Conservation (phyloP, 306 rosid species). For the Geum urbanum region DNA sequence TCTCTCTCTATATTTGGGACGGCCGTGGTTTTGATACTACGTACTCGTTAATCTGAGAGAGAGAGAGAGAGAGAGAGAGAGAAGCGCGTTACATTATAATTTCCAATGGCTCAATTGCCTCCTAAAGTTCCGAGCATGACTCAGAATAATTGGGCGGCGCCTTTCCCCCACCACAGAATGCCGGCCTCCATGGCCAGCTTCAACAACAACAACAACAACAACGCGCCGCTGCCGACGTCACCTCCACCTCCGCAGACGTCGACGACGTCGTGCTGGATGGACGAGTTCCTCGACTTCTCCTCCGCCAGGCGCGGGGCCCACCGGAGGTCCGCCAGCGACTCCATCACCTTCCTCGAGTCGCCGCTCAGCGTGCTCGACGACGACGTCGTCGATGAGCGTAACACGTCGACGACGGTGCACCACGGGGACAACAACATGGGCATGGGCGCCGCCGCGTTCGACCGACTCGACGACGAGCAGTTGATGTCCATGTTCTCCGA, state of each 20-base stretch:
- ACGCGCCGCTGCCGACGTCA: slow-evolving; percentile 3
- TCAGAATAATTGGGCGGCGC: slow-evolving; percentile 55
- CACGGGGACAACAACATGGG: slow-evolving; percentile 13
- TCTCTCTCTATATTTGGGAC: slow-evolving; percentile 12
- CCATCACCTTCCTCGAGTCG: slow-evolving; percentile 67
- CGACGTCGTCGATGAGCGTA: neutral
- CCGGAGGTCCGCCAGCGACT: slow-evolving; percentile 77
- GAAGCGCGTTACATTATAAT: too few species aligned
- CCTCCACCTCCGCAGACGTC: slow-evolving; percentile 12
- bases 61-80: too few species aligned
- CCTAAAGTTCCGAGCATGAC: slow-evolving; percentile 82
- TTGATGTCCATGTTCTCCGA: slow-evolving; percentile 84
- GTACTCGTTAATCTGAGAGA: too few species aligned
- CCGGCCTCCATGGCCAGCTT: slow-evolving; percentile 39
- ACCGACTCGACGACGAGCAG: slow-evolving; percentile 75
- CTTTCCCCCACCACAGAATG: slow-evolving; percentile 43
- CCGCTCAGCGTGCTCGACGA: slow-evolving; percentile 33
- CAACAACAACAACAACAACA: neutral
- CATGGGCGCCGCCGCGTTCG: slow-evolving; percentile 34
- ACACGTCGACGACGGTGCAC: neutral
- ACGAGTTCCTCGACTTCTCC: slow-evolving; percentile 88
- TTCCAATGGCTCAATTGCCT: slow-evolving; percentile 84
- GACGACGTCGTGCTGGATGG: slow-evolving; percentile 47
- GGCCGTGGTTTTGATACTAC: too few species aligned
- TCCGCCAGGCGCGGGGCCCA: slow-evolving; percentile 63